phyloP scores from a whole-genome alignment of 176 grass and related monocot species.

The Paspalum notatum region DNA sequence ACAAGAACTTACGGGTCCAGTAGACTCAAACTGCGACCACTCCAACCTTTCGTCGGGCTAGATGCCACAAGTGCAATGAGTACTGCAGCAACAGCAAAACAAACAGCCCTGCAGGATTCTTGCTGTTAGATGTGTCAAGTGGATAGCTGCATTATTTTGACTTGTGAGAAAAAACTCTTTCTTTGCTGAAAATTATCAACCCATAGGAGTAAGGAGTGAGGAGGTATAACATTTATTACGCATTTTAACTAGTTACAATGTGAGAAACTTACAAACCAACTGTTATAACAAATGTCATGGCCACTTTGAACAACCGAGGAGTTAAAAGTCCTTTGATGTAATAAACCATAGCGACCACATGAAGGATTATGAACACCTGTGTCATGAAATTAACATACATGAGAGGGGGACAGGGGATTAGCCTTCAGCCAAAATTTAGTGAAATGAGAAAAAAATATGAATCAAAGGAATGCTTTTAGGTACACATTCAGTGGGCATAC shows the following conservation, averaged over 20 bases:
- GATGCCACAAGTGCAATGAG: conserved; percentile 94
- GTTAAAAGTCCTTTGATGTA: conserved; percentile 95
- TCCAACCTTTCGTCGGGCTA: conserved; percentile 99
- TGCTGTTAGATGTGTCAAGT: conserved; percentile 15
- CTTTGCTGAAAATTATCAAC: conserved; percentile 24
- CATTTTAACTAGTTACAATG: neutral
- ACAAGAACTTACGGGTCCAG: conserved; percentile 91
- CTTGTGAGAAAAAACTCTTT: neutral
- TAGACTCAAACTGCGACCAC: conserved; percentile 96
- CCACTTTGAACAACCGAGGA: conserved; percentile 91
- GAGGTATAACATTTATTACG: neutral
- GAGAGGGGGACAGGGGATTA: conserved; percentile 26
- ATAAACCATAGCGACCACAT: conserved; percentile 93
- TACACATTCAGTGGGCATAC: conserved; percentile 40
- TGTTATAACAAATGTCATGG: conserved; percentile 87
- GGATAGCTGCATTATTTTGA: conserved; percentile 5
- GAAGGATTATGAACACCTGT: conserved; percentile 97
- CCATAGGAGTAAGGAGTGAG: neutral
- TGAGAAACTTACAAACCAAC: conserved; percentile 81
- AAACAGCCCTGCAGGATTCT: conserved; percentile 70
- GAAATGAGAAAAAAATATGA: neutral
- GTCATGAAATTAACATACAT: conserved; percentile 41
- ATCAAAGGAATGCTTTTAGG: neutral
- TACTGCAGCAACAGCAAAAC: conserved; percentile 75
- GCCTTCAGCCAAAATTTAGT: neutral